Base-by-base conservation (phyloP, 2,329 filamentous ascomycete genomes). In the Hypomyces rosellus region DNA sequence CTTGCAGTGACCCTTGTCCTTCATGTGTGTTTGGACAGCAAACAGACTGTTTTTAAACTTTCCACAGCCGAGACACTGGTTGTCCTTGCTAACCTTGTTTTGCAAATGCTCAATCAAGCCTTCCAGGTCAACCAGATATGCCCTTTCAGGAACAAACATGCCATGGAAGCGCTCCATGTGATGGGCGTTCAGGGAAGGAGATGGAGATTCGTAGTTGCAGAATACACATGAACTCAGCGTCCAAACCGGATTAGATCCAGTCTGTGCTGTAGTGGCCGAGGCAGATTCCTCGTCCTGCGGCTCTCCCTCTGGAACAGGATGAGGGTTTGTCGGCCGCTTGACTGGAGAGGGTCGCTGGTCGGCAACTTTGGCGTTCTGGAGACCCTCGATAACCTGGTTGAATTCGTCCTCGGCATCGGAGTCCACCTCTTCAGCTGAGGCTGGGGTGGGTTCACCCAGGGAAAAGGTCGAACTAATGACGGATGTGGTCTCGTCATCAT, bases 81-180 rank as follows among this genome's bases (percentile, higher is more conserved):
- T 83, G 54, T 85, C 81, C 52, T 89, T 81, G 54, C 85, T 80
- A 38, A 99, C 85, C 59, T 90, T 95, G 56, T 84, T 77, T 62
- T 89, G 85, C 13, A 99, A 76, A 55, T 90, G 85, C 48, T 77
- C 76, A 53, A 99, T 71, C 45, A 99, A 74, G 2, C 91, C 91
- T 54, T 95, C 85, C 3, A 93, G 66, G 61, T 99, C 81, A 4
- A 87, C 82, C 2, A 99, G 73, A 61, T 89, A 99, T 33, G 85
- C 74, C 69, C 84, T 87, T 67, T 99, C 93, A 0, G 93, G 93
- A 54, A 99, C 85, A 69, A 97, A 96, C 83, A 96, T 90, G 73
- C 92, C 89, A 65, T 99, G 93, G 61, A 86, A 85, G 53, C 88
- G 86, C 65, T 86, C 84, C 93, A 99, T 99, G 65, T 99, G 93